Evolutionary conservation across 805 yeast genomes (phyloP).

Genomic region (Schwanniomyces yamadae): DNA sequence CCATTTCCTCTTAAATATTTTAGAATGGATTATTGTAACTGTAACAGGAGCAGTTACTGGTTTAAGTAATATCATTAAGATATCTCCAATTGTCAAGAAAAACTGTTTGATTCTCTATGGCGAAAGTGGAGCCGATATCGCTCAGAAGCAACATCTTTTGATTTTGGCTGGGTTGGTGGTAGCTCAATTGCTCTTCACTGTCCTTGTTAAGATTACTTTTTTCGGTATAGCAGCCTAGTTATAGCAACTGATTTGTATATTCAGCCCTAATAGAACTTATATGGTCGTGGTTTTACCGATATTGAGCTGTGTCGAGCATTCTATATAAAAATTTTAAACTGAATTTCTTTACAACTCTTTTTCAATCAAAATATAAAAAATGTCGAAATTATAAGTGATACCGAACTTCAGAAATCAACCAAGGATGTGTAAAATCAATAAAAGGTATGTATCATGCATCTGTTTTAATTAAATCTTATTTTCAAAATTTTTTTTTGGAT

Average conservation of each 20-base stretch:
- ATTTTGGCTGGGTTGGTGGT: constrained; percentile 43
- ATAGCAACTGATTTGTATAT: not conserved
- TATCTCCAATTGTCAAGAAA: constrained; percentile 36
- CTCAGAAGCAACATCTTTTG: constrained; percentile 29
- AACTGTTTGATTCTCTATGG: constrained; percentile 32
- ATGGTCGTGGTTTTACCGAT: not conserved
- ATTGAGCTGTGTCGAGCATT: not conserved
- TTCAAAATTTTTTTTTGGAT: not conserved
- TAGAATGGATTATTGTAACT: constrained; percentile 64
- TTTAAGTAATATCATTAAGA: constrained; percentile 48
- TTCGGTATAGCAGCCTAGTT: constrained; percentile 41
- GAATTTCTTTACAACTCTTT: not conserved
- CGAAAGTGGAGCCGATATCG: constrained; percentile 27
- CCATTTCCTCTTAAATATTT: constrained; percentile 41
- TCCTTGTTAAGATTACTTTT: constrained; percentile 65
- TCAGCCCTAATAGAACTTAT: constrained; percentile 3
- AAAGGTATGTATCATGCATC: constrained; percentile 24
- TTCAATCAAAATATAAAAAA: not conserved
- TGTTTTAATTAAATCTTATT: not conserved
- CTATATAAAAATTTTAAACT: constrained; percentile 5
- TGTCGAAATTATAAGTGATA: too few species aligned
- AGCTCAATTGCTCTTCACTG: constrained; percentile 57
- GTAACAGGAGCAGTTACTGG: constrained; percentile 65
- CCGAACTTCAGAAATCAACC: constrained; percentile 1
- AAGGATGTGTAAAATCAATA: constrained; percentile 16